Conservation (phyloP, 106 monocot species). For the Allium cepa region DNA sequence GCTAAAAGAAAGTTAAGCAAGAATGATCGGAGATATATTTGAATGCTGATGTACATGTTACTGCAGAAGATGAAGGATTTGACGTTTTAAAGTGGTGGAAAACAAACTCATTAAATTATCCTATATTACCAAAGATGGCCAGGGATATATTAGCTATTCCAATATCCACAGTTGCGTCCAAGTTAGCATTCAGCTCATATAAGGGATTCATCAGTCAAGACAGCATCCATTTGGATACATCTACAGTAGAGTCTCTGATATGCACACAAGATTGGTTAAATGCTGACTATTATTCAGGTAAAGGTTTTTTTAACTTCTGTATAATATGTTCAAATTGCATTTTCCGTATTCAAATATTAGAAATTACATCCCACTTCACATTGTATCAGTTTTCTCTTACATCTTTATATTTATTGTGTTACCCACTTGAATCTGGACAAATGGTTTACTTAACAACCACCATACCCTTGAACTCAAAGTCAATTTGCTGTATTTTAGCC, state of each 20-base stretch:
- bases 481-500: too few relatives aligned
- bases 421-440: too few relatives aligned
- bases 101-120: background rate
- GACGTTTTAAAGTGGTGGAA: conserved; percentile 12
- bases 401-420: too few relatives aligned
- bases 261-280: conserved; percentile 8
- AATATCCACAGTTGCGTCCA: background rate
- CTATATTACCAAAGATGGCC: conserved; percentile 9
- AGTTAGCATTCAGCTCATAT: conserved; percentile 1
- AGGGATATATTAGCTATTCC: conserved; percentile 13
- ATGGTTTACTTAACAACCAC: too few relatives aligned
- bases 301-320: too few relatives aligned
- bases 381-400: too few relatives aligned
- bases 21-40: conserved; percentile 11
- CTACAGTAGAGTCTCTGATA: background rate
- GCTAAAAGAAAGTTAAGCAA: background rate
- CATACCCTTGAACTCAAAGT: too few relatives aligned
- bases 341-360: too few relatives aligned
- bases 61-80: conserved; percentile 5
- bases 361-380: too few relatives aligned
- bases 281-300: conserved; percentile 3
- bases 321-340: too few relatives aligned
- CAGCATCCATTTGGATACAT: background rate
- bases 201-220: background rate
- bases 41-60: background rate